These are phyloP conservation scores for Ophiocordyceps polyrhachis-furcata DNA, from an alignment of 2,329 filamentous ascomycete genomes.

Conservation along the genomic window DNA sequence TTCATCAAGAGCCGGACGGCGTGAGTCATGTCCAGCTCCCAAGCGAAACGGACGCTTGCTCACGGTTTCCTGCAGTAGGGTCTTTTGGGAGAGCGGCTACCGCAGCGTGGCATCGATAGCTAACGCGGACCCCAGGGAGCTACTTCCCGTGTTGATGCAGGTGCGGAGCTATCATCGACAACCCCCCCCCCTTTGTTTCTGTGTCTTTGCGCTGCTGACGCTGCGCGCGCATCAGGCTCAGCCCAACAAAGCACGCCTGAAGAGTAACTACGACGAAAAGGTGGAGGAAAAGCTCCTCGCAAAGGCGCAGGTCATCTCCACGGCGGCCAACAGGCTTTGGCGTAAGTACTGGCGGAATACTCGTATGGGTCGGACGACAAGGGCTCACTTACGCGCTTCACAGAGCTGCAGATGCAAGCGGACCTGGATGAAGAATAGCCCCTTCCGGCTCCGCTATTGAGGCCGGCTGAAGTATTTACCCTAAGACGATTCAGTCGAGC, in stretches of 20 bases:
- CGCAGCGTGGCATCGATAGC: constrained; percentile 48
- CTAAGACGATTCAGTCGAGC: constrained; percentile 26
- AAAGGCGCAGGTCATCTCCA: constrained; percentile 50
- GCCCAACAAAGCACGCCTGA: constrained; percentile 41
- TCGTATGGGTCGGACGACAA: not conserved
- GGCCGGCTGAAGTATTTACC: not conserved
- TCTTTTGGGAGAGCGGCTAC: constrained; percentile 64
- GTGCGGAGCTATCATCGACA: constrained; percentile 13
- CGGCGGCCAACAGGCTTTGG: constrained; percentile 52
- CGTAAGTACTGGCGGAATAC: constrained; percentile 11
- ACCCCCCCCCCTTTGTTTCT: too few species aligned
- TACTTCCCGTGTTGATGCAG: constrained; percentile 56
- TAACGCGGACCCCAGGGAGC: constrained; percentile 46
- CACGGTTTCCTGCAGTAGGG: constrained; percentile 13
- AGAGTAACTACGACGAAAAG: constrained; percentile 34
- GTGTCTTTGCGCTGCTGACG: constrained; percentile 1
- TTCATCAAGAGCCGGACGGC: constrained; percentile 65
- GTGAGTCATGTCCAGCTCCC: constrained; percentile 12
- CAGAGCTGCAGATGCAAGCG: constrained; percentile 31
- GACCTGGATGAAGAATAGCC: constrained; percentile 25
- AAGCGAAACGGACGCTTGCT: constrained; percentile 1
- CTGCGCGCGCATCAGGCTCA: constrained; percentile 29
- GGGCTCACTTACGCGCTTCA: not conserved
- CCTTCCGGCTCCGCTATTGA: not conserved
- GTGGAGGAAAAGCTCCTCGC: constrained; percentile 43